phyloP scores from a whole-genome alignment of 768 basidiomycete species.

The Agaricus subrufescens region DNA sequence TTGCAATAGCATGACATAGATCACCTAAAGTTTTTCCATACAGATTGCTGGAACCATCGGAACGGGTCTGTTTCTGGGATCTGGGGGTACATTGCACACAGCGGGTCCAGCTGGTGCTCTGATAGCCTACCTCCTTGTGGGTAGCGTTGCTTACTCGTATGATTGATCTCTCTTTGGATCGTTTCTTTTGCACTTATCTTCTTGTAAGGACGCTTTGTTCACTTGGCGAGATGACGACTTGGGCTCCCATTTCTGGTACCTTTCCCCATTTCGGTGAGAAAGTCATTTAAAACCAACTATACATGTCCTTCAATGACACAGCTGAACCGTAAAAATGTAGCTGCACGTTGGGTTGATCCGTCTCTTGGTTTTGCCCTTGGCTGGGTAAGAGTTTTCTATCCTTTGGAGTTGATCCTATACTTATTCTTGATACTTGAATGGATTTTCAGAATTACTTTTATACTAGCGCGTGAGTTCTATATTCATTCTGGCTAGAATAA shows the following conservation, averaged over 20 bases:
- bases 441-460: constrained; percentile 32
- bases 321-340: no score
- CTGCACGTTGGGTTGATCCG: constrained; percentile 41
- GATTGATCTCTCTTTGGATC: constrained; percentile 16
- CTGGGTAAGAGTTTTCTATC: constrained; percentile 33
- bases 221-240: constrained; percentile 76
- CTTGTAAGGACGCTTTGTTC: constrained; percentile 50
- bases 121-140: constrained; percentile 55
- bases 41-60: constrained; percentile 75
- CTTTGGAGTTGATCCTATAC: no score
- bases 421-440: no score
- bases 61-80: constrained; percentile 71
- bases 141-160: constrained; percentile 61
- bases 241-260: constrained; percentile 73
- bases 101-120: constrained; percentile 69
- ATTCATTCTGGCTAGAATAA: background rate
- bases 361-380: constrained; percentile 56
- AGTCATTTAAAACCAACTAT: no score
- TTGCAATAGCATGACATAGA: no score
- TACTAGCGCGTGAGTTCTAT: constrained; percentile 21
- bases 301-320: no score
- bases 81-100: constrained; percentile 51
- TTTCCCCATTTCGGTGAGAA: constrained; percentile 65
- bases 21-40: constrained; percentile 35
- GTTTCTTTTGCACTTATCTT: background rate